Evolutionary conservation across 2,329 filamentous ascomycete species (phyloP), one percentile per base, ranked within the genome.

Genomic region (Ascochyta lentis): DNA sequence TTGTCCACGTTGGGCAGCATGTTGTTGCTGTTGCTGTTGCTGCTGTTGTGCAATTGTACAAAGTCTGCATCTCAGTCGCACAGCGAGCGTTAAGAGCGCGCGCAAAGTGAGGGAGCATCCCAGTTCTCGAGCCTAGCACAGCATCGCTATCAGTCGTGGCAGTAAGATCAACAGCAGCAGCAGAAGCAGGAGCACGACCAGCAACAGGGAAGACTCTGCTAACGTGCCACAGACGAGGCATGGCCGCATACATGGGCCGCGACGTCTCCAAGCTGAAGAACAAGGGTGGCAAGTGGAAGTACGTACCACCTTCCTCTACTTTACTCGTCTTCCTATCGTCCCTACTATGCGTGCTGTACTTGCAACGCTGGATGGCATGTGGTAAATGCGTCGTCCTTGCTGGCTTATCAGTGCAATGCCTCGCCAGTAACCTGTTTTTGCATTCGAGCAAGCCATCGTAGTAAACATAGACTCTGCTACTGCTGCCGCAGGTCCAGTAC

Each of bases 211-310:
- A 49, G 44, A 53, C 40, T 49, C 43, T 57, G 49, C 49, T 57
- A 45, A 57, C 54, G 42, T 37, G 44, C 19, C 33, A 50, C 49
- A 84, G 83, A 69, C 83, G 93, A 68, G 95, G 95, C 9, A 96
- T 97, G 88, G 95, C 95, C 1, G 88, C 90, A 0, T 93, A 95
- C 71, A 82, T 88, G 43, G 95, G 95, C 1, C 86, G 85, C 56
- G 91, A 98, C 72, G 87, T 98, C 22, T 85, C 81, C 41, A 96
- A 94, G 77, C 78, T 97, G 56, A 97, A 96, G 78, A 81, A 79
- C 33, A 90, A 75, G 58, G 88, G 88, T 29, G 90, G 91, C 40
- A 98, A 98, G 79, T 98, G 92, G 89, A 98, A 98, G 64, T 69
- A 61, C 22, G 64, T 66, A 40, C 35, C 33, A 8, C 37, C 41